Base-by-base conservation (phyloP, 2,329 filamentous ascomycete genomes). In the Diaporthe vexans region DNA sequence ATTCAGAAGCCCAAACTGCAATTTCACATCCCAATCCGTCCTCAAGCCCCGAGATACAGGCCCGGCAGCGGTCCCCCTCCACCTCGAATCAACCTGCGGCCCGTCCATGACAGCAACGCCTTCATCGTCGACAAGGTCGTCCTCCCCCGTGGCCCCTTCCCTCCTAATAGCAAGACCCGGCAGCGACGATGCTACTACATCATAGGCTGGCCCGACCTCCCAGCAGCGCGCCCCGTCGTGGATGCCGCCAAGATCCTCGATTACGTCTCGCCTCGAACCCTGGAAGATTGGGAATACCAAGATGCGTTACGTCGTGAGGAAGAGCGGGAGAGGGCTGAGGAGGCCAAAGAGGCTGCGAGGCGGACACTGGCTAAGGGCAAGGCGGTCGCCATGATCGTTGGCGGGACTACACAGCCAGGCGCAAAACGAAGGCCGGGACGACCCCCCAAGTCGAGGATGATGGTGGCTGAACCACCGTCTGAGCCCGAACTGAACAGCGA, bases 211-310 rank as follows among this genome's bases (percentile, higher is more conserved):
- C 84, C 81, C 33, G 89, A 91, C 74, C 79, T 87, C 0, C 88
- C 88, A 0, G 84, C 85, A 0, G 88, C 87, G 52, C 83, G 85
- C 24, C 80, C 87, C 61, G 77, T 86, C 4, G 82, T 91, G 2
- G 85, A 77, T 78, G 86, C 78, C 83, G 85, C 83, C 72, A 84
- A 81, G 75, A 84, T 91, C 8, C 83, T 88, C 17, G 87, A 92
- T 43, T 92, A 91, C 76, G 90, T 92, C 10, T 91, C 90, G 0
- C 87, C 88, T 2, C 82, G 84, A 15, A 85, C 84, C 13, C 77
- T 91, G 4, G 91, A 93, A 79, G 85, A 90, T 0, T 93, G 87
- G 83, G 90, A 91, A 76, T 86, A 85, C 71, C 79, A 82, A 2
- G 81, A 84, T 19, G 84, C 85, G 67, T 81, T 86, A 29, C 82